Evolutionary conservation across 768 basidiomycete genomes (phyloP).

Genomic region (Pleurotus citrinopileatus): DNA sequence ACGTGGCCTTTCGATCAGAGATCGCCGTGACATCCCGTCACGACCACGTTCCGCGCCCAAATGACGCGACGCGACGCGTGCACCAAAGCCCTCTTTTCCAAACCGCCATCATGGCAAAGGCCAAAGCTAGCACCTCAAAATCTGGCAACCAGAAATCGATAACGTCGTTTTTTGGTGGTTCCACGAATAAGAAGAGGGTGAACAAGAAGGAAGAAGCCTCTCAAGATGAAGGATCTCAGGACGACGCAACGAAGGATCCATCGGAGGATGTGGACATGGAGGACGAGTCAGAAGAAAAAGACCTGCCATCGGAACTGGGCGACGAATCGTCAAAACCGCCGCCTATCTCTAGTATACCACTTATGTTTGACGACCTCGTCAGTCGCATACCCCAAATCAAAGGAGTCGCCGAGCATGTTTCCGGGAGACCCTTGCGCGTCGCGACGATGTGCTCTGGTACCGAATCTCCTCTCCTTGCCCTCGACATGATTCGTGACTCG

Average conservation of each 20-base stretch:
- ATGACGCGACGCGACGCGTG: conserved; percentile 11
- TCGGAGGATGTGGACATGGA: conserved; percentile 33
- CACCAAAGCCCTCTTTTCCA: conserved; percentile 16
- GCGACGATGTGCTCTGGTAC: conserved; percentile 99
- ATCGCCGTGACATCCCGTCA: background rate
- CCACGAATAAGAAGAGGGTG: conserved; percentile 24
- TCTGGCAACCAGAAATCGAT: conserved; percentile 52
- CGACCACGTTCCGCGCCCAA: background rate
- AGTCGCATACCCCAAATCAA: conserved; percentile 63
- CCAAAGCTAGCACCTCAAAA: conserved; percentile 28
- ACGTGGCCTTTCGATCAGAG: background rate
- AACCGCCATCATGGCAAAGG: conserved; percentile 45
- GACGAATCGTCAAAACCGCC: conserved; percentile 56
- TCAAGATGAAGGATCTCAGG: background rate
- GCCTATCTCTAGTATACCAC: conserved; percentile 67
- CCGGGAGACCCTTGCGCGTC: conserved; percentile 84
- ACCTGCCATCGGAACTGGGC: conserved; percentile 37
- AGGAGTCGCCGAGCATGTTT: conserved; percentile 59
- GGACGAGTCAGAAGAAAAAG: conserved; percentile 19
- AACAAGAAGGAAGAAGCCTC: background rate
- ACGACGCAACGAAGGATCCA: background rate
- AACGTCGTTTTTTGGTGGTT: conserved; percentile 49
- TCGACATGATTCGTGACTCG: conserved; percentile 78
- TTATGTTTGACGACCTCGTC: conserved; percentile 77
- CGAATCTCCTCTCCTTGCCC: conserved; percentile 88